phyloP scores from a whole-genome alignment of 2,329 filamentous ascomycete genomes.

The Thelonectria blattea region DNA sequence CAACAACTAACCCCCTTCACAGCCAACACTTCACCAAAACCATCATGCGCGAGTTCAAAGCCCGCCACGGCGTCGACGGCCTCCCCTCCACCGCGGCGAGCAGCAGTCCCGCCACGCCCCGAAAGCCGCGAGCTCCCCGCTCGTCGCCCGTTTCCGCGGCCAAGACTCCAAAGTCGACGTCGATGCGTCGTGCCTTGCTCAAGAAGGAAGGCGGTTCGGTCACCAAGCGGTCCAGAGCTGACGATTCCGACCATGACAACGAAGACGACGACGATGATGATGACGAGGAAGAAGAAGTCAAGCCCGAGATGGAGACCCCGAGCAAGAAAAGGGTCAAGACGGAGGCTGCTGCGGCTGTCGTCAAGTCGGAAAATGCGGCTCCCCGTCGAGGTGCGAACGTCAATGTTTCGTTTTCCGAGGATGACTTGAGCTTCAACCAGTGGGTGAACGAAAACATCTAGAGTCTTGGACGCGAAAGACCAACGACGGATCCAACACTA shows the following conservation, averaged over 20 bases:
- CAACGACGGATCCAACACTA: too few relatives aligned
- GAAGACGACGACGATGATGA: conserved; percentile 19
- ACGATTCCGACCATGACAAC: conserved; percentile 26
- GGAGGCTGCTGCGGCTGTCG: background rate
- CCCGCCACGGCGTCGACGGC: conserved; percentile 31
- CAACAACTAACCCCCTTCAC: background rate
- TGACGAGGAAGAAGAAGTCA: conserved; percentile 27
- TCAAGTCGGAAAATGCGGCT: conserved; percentile 29
- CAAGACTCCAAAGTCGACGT: background rate
- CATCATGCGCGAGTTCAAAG: conserved; percentile 45
- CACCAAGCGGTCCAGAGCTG: conserved; percentile 29
- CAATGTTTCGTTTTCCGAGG: conserved; percentile 17
- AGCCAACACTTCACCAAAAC: conserved; percentile 50
- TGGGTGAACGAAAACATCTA: conserved; percentile 18
- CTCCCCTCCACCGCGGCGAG: background rate
- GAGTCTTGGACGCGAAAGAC: too few relatives aligned
- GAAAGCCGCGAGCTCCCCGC: conserved; percentile 27
- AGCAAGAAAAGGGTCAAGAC: conserved; percentile 43
- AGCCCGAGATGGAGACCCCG: conserved; percentile 23
- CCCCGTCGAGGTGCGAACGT: conserved; percentile 8
- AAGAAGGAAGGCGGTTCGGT: conserved; percentile 27
- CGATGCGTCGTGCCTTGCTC: background rate
- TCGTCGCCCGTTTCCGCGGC: too few relatives aligned
- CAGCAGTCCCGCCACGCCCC: conserved; percentile 23
- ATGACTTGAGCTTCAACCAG: conserved; percentile 14